phyloP scores from a whole-genome alignment of 257 asterid genomes.

The Nicotiana tabacum region DNA sequence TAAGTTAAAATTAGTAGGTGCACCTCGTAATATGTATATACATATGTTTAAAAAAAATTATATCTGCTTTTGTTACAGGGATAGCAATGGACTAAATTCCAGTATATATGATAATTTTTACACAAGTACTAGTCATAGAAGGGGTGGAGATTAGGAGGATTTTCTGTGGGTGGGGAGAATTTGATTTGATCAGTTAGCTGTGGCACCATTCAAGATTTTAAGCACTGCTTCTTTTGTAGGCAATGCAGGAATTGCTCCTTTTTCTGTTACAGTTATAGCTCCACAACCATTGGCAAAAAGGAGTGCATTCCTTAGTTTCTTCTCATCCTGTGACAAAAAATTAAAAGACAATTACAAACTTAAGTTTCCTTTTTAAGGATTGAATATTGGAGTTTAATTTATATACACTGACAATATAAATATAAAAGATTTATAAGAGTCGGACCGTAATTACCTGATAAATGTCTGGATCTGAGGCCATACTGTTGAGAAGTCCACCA shows the following conservation, averaged over 20 bases:
- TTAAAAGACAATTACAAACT: background rate
- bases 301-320: conserved; percentile 2
- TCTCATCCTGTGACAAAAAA: background rate
- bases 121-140: background rate
- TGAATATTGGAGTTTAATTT: background rate
- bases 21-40: background rate
- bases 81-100: background rate
- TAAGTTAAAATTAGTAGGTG: background rate
- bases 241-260: conserved; percentile 65
- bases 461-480: conserved; percentile 54
- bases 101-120: background rate
- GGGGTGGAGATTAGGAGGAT: background rate
- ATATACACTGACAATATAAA: background rate
- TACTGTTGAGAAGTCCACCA: conserved; percentile 62
- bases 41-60: too few relatives aligned
- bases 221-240: conserved; percentile 10
- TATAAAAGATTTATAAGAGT: background rate
- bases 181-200: conserved; percentile 13
- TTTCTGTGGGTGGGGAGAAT: background rate
- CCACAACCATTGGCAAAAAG: conserved; percentile 3
- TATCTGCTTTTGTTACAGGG: background rate
- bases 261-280: conserved; percentile 5
- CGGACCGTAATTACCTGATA: conserved; percentile 36
- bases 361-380: background rate
- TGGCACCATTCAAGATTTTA: conserved; percentile 30